Evolutionary conservation across 345 rosid genomes (phyloP).

Genomic region (Eucalyptus erythrocorys): DNA sequence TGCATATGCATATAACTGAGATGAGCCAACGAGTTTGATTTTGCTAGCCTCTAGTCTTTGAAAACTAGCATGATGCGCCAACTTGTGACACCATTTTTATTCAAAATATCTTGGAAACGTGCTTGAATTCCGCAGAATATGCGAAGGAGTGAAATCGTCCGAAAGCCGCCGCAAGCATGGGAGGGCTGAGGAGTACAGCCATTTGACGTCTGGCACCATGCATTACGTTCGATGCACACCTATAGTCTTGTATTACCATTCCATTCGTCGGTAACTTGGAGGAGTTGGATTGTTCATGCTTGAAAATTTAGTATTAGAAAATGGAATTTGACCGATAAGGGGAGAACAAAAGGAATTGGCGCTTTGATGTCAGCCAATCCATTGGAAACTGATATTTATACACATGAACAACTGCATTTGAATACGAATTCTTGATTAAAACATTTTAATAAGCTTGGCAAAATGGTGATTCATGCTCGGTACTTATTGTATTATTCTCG

Average conservation of each 20-base stretch:
- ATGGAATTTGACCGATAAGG: background rate
- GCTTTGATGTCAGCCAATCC: background rate
- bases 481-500: background rate
- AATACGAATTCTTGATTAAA: background rate
- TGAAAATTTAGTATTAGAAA: background rate
- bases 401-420: background rate
- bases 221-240: background rate
- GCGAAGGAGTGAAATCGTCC: background rate
- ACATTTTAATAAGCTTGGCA: background rate
- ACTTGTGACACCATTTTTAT: background rate
- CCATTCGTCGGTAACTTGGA: background rate
- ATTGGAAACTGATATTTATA: background rate
- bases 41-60: background rate
- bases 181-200: background rate
- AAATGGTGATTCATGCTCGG: background rate
- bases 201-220: background rate
- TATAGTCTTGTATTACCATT: background rate
- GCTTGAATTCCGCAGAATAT: background rate
- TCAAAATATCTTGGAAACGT: background rate
- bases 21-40: background rate
- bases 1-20: background rate
- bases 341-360: background rate
- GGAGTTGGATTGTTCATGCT: background rate
- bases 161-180: background rate
- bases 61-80: background rate